Evolutionary conservation across 768 basidiomycete species (phyloP).

Genomic region (Lactarius akahatsu): DNA sequence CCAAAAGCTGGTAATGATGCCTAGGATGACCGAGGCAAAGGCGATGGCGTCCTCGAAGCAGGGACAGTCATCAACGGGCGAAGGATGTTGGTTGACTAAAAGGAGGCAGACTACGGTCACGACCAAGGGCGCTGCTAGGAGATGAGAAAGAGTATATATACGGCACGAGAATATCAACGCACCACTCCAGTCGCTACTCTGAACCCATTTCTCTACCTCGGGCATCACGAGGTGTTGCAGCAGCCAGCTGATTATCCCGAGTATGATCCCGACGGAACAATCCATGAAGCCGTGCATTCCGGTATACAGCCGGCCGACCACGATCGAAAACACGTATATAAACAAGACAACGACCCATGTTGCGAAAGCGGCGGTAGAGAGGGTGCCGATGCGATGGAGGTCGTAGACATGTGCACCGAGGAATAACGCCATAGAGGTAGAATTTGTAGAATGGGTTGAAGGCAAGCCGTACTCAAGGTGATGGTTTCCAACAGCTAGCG

Average conservation of each 20-base stretch:
- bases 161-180: conserved; percentile 22
- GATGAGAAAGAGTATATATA: background rate
- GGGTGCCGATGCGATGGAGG: conserved; percentile 42
- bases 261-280: conserved; percentile 57
- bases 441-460: conserved; percentile 92
- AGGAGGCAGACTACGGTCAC: conserved; percentile 64
- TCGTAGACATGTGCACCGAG: conserved; percentile 58
- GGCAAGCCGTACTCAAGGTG: conserved; percentile 95
- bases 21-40: conserved; percentile 79
- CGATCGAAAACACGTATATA: conserved; percentile 67
- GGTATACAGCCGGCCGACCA: conserved; percentile 79
- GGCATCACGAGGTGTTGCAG: conserved; percentile 39
- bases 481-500: conserved; percentile 70
- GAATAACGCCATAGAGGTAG: conserved; percentile 85
- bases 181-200: conserved; percentile 40
- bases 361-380: conserved; percentile 49
- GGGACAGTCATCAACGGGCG: conserved; percentile 95
- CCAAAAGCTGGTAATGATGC: conserved; percentile 73
- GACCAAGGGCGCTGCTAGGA: conserved; percentile 51
- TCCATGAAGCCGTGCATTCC: conserved; percentile 89
- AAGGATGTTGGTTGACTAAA: conserved; percentile 85
- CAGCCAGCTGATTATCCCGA: conserved; percentile 69
- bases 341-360: conserved; percentile 44
- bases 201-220: conserved; percentile 45
- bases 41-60: conserved; percentile 99